phyloP scores from a whole-genome alignment of 352 stramenopile species.

The Phytophthora sp. region DNA sequence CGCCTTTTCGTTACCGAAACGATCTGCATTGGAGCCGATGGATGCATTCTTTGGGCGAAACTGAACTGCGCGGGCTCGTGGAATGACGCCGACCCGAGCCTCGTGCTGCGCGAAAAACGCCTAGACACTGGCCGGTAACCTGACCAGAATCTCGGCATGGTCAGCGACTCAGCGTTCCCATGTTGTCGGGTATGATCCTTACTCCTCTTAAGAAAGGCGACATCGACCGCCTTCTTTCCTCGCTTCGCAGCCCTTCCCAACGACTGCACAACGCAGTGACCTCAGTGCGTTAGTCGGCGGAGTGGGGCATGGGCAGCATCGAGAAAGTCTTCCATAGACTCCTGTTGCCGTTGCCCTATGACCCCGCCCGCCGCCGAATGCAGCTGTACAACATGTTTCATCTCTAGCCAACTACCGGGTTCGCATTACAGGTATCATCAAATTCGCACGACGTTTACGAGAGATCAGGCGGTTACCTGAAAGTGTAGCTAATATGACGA shows the following conservation, averaged over 20 bases:
- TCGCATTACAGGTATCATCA: not conserved
- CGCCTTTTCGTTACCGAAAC: constrained; percentile 16
- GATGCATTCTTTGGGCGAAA: constrained; percentile 15
- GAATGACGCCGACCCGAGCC: constrained; percentile 20
- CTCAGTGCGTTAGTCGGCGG: not conserved
- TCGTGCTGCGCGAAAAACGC: not conserved
- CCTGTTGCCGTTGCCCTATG: not conserved
- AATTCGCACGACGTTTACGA: not conserved
- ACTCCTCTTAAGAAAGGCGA: constrained; percentile 1
- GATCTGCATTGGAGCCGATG: constrained; percentile 19
- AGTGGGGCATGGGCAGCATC: not conserved
- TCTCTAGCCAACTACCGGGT: not conserved
- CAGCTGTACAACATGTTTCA: not conserved
- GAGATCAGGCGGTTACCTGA: no score
- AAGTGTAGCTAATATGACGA: no score
- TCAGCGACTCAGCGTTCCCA: no score
- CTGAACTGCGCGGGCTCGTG: constrained; percentile 20
- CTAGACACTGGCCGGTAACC: constrained; percentile 2
- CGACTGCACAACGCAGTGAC: no score
- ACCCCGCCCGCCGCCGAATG: not conserved
- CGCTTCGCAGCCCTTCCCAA: not conserved
- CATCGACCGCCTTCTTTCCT: not conserved
- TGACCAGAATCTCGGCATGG: no score
- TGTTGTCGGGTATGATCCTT: constrained; percentile 3
- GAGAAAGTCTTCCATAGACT: not conserved